Conservation (phyloP, 2,329 filamentous ascomycete species). For the Fusarium veterinarium region DNA sequence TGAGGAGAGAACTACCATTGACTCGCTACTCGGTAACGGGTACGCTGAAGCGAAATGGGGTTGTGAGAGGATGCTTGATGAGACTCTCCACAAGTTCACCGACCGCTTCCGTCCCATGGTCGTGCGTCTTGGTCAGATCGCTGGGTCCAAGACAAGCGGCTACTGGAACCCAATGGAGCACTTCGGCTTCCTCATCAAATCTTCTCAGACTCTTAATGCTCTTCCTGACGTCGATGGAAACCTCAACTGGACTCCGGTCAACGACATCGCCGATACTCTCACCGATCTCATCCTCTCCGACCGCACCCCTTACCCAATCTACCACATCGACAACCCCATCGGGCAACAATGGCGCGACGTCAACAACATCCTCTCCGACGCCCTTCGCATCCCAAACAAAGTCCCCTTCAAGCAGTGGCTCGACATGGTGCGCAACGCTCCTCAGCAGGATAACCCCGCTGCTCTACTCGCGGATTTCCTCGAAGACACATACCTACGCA, state of each 20-base stretch:
- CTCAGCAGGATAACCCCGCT: conserved; percentile 29
- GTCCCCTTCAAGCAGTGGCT: conserved; percentile 26
- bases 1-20: conserved; percentile 17
- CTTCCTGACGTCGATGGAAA: conserved; percentile 24
- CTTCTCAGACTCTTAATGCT: conserved; percentile 31
- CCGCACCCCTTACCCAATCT: conserved; percentile 1
- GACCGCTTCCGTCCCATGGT: conserved; percentile 35
- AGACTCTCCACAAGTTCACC: conserved; percentile 34
- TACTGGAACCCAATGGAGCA: conserved; percentile 43
- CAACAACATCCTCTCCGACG: conserved; percentile 23
- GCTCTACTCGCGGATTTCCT: conserved; percentile 15
- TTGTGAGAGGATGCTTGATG: conserved; percentile 38
- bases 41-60: conserved; percentile 41
- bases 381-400: conserved; percentile 9
- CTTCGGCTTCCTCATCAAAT: conserved; percentile 40
- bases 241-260: conserved; percentile 33
- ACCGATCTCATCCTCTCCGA: conserved; percentile 21
- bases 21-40: conserved; percentile 27
- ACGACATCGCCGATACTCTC: conserved; percentile 19
- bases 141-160: conserved; percentile 37
- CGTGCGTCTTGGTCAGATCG: conserved; percentile 38
- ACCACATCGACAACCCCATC: conserved; percentile 30
- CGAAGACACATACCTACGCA: conserved; percentile 17
- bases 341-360: conserved; percentile 34
- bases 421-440: conserved; percentile 15